These are phyloP conservation scores for Plenodomus biglobosus DNA, from an alignment of 2,329 filamentous ascomycete genomes.

Conservation along the genomic window DNA sequence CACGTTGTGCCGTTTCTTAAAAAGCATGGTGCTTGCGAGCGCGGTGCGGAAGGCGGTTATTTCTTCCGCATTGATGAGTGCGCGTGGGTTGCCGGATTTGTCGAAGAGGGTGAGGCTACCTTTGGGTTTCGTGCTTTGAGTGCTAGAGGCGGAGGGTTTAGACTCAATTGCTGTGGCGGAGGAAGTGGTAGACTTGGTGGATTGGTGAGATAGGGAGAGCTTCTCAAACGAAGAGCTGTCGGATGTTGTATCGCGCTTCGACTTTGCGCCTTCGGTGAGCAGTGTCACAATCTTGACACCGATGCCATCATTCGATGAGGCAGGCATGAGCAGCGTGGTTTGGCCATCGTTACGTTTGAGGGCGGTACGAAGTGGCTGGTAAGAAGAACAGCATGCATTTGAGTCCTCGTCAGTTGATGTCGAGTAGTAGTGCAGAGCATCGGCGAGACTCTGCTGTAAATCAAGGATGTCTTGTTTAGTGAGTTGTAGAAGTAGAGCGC, in stretches of 20 bases:
- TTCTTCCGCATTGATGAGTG: conserved; percentile 67
- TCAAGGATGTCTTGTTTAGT: conserved; percentile 58
- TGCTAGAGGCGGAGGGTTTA: conserved; percentile 20
- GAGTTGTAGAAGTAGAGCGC: conserved; percentile 57
- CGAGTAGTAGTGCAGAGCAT: conserved; percentile 66
- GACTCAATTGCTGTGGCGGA: conserved; percentile 24
- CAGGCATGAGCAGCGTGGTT: conserved; percentile 52
- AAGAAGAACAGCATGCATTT: conserved; percentile 59
- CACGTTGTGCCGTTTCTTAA: conserved; percentile 65
- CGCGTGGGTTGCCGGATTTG: conserved; percentile 58
- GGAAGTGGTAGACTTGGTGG: conserved; percentile 24
- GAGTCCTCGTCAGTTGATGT: conserved; percentile 60
- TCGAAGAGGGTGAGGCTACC: conserved; percentile 64
- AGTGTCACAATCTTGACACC: conserved; percentile 68
- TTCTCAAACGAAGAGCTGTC: conserved; percentile 40
- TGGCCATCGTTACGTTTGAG: conserved; percentile 63
- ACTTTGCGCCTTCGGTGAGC: conserved; percentile 38
- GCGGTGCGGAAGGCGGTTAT: conserved; percentile 71
- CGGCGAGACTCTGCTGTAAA: conserved; percentile 60
- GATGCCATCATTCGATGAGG: conserved; percentile 55
- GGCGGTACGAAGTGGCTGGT: conserved; percentile 63
- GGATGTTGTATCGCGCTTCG: conserved; percentile 30
- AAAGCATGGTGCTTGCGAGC: conserved; percentile 63
- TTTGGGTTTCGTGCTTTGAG: conserved; percentile 50
- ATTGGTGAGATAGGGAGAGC: conserved; percentile 26